Percentiles rank a stretch among this genome's conserved stretches.
Conservation (phyloP, 371 early-diverging fungal species). For the Homolaphlyctis polyrhiza region DNA sequence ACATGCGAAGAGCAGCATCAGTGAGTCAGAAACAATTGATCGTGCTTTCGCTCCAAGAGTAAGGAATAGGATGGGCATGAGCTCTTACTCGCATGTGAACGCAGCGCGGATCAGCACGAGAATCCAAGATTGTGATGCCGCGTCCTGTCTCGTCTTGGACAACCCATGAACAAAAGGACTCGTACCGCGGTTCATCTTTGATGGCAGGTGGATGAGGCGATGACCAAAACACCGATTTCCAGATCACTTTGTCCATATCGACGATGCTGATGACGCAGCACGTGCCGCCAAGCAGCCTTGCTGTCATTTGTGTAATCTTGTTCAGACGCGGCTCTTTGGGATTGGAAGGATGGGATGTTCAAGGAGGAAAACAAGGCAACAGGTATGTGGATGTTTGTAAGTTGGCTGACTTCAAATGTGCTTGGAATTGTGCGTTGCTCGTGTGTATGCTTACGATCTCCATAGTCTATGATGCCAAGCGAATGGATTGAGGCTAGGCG, state of each 20-base stretch:
- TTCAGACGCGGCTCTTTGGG: constrained; percentile 14
- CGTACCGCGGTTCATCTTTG: constrained; percentile 18
- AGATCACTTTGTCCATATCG: constrained; percentile 13
- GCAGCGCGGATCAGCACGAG: constrained; percentile 15
- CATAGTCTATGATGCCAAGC: constrained; percentile 9
- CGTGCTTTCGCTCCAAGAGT: too few species aligned
- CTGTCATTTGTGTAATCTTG: constrained; percentile 17
- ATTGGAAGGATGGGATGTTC: too few species aligned
- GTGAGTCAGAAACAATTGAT: too few species aligned
- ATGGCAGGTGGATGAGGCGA: neutral
- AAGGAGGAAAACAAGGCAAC: too few species aligned
- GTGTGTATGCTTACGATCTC: constrained; percentile 11
- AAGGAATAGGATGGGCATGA: too few species aligned
- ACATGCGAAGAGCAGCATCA: too few species aligned
- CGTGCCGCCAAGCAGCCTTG: constrained; percentile 9
- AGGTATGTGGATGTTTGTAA: too few species aligned
- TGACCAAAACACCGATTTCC: constrained; percentile 14
- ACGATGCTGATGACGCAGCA: constrained; percentile 15
- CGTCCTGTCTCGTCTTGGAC: constrained; percentile 18
- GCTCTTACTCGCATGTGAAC: constrained; percentile 10
- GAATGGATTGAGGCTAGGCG: constrained; percentile 10
- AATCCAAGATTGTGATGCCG: constrained; percentile 13
- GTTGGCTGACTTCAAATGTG: too few species aligned
- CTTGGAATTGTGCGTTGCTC: too few species aligned
- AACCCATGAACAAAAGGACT: constrained; percentile 20